phyloP scores from a whole-genome alignment of 371 early-diverging fungal genomes.

The Choanephora cucurbitarum region DNA sequence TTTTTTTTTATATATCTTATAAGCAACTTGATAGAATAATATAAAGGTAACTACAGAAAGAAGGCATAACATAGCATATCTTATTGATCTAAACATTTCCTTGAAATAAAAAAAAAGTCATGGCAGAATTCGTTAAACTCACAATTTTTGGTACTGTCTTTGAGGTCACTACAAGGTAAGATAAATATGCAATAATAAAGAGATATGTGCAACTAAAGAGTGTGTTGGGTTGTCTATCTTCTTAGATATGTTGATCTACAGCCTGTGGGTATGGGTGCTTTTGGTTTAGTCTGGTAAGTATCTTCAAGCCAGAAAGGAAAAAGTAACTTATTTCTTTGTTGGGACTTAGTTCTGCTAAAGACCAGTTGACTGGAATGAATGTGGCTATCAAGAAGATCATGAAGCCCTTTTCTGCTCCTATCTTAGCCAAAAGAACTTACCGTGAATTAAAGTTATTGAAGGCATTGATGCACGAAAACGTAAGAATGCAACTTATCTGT shows the following conservation, averaged over 20 bases:
- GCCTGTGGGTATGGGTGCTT: constrained; percentile 96
- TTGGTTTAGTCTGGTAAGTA: constrained; percentile 91
- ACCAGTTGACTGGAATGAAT: constrained; percentile 75
- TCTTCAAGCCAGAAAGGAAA: constrained; percentile 16
- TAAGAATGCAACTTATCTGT: constrained; percentile 35
- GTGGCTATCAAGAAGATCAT: constrained; percentile 95
- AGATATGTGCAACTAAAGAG: too few relatives aligned
- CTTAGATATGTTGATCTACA: constrained; percentile 86
- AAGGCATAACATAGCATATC: too few relatives aligned
- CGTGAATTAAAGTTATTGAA: constrained; percentile 92
- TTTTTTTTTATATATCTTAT: constrained; percentile 1
- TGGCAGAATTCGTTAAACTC: constrained; percentile 84
- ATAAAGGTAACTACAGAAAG: too few relatives aligned
- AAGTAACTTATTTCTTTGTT: background rate
- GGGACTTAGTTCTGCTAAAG: constrained; percentile 79
- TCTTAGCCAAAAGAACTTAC: constrained; percentile 91
- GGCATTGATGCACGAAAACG: constrained; percentile 87
- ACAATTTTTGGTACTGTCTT: constrained; percentile 92
- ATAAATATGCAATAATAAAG: background rate
- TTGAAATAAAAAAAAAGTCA: too few relatives aligned
- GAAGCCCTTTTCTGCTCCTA: constrained; percentile 89
- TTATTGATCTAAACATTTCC: too few relatives aligned
- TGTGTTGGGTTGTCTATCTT: too few relatives aligned
- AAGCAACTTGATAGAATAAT: background rate
- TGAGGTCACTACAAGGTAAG: constrained; percentile 86